phyloP scores from a whole-genome alignment of 768 basidiomycete species.

The Trametes gibbosa region DNA sequence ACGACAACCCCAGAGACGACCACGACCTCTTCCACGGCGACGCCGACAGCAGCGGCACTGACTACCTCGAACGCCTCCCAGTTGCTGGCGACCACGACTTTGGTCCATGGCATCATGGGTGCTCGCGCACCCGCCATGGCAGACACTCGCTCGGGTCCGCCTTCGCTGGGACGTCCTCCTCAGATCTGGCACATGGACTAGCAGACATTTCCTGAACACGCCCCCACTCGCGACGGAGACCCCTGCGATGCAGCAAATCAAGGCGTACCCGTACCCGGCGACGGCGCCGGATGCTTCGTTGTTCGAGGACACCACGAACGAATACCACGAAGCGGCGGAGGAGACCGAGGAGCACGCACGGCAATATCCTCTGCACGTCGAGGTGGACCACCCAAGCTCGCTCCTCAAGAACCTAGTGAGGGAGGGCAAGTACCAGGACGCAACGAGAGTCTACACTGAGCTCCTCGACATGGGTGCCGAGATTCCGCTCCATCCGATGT shows the following conservation, averaged over 20 bases:
- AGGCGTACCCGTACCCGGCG: constrained; percentile 34
- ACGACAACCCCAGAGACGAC: background rate
- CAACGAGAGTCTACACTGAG: constrained; percentile 39
- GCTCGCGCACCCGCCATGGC: constrained; percentile 19
- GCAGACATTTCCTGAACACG: constrained; percentile 26
- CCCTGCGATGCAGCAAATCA: constrained; percentile 35
- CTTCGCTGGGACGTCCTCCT: constrained; percentile 13
- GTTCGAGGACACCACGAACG: constrained; percentile 36
- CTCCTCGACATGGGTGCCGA: constrained; percentile 36
- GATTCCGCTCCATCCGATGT: constrained; percentile 37
- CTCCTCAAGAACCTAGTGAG: constrained; percentile 31
- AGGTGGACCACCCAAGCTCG: constrained; percentile 12
- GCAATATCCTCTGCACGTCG: background rate
- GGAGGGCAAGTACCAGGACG: constrained; percentile 31
- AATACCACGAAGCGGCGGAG: constrained; percentile 28
- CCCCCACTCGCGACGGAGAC: constrained; percentile 26
- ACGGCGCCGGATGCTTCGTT: constrained; percentile 32
- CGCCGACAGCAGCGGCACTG: background rate
- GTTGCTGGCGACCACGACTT: background rate
- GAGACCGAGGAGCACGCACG: background rate
- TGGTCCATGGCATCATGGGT: constrained; percentile 27
- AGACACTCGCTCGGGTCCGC: constrained; percentile 14
- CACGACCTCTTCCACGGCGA: background rate
- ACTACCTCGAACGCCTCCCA: background rate
- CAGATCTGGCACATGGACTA: constrained; percentile 1